These are phyloP conservation scores for Umbelopsis sp. DNA, from an alignment of 371 early-diverging fungal species.

Conservation along the genomic window DNA sequence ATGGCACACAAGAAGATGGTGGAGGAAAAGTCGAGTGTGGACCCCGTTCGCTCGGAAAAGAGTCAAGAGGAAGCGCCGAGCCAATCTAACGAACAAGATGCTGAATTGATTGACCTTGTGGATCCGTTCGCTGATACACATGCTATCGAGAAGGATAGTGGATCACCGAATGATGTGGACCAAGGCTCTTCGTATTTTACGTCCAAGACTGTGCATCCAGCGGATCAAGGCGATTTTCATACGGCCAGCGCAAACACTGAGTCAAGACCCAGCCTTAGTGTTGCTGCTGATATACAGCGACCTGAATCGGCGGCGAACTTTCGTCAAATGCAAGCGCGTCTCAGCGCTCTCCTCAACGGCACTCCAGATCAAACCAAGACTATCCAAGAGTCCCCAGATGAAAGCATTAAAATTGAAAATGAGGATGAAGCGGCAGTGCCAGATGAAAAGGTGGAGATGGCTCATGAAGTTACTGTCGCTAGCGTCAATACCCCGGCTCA, in stretches of 20 bases:
- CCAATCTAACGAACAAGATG: neutral
- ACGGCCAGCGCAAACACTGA: neutral
- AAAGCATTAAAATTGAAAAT: constrained; percentile 8
- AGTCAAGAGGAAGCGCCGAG: neutral
- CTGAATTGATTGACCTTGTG: neutral
- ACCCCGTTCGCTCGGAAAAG: neutral
- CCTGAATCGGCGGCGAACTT: constrained; percentile 7
- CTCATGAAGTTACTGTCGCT: neutral
- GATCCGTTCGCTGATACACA: constrained; percentile 2
- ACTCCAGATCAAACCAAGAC: neutral
- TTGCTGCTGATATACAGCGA: neutral
- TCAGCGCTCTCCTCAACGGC: neutral
- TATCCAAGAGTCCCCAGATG: neutral
- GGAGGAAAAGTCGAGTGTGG: neutral
- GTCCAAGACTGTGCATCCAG: neutral
- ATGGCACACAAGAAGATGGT: constrained; percentile 1
- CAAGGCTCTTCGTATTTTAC: no score
- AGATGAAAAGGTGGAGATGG: constrained; percentile 11
- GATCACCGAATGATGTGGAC: neutral
- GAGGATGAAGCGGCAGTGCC: neutral
- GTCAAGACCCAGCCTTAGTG: neutral
- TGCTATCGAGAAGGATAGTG: neutral
- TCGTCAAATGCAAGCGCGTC: neutral
- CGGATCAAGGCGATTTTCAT: neutral
- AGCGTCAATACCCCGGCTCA: neutral